phyloP scores from a whole-genome alignment of 306 rosid species.

The Lathyrus tuberosus region DNA sequence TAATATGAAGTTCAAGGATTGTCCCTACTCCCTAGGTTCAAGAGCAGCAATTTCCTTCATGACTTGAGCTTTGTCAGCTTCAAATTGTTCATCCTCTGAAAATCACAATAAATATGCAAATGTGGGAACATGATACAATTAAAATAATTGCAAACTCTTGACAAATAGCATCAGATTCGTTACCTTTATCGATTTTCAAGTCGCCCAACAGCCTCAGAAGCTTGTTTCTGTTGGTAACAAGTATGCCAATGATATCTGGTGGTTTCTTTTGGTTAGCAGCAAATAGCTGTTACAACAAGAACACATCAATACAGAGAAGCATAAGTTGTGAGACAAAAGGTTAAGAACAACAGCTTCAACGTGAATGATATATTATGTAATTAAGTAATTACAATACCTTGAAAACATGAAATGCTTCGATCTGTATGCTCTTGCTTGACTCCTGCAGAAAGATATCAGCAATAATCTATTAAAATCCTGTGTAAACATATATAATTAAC shows the following conservation, averaged over 20 bases:
- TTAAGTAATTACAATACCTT: conserved; percentile 56
- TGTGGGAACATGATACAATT: conserved; percentile 13
- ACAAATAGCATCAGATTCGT: conserved; percentile 8
- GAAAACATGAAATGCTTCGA: conserved; percentile 91
- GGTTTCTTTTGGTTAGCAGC: conserved; percentile 89
- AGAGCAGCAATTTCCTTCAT: conserved; percentile 82
- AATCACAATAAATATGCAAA: conserved; percentile 31
- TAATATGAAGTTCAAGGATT: conserved; percentile 33
- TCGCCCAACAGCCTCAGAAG: conserved; percentile 84
- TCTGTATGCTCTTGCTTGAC: conserved; percentile 92
- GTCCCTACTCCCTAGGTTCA: conserved; percentile 60
- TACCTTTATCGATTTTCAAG: conserved; percentile 85
- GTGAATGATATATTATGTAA: background rate
- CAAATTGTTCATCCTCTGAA: conserved; percentile 89
- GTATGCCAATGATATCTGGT: conserved; percentile 73
- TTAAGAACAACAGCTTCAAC: conserved; percentile 24
- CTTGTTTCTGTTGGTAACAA: conserved; percentile 78
- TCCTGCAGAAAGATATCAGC: conserved; percentile 58
- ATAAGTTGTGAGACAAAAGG: conserved; percentile 3
- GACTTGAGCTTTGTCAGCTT: conserved; percentile 93
- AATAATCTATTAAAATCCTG: conserved; percentile 21
- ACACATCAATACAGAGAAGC: conserved; percentile 32
- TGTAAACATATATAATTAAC: conserved; percentile 15
- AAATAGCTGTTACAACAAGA: conserved; percentile 62
- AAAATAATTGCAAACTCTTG: conserved; percentile 21